Evolutionary conservation across 305 asterid species (phyloP), one percentile per base, ranked within the genome.

Genomic region (Fraxinus velutina): DNA sequence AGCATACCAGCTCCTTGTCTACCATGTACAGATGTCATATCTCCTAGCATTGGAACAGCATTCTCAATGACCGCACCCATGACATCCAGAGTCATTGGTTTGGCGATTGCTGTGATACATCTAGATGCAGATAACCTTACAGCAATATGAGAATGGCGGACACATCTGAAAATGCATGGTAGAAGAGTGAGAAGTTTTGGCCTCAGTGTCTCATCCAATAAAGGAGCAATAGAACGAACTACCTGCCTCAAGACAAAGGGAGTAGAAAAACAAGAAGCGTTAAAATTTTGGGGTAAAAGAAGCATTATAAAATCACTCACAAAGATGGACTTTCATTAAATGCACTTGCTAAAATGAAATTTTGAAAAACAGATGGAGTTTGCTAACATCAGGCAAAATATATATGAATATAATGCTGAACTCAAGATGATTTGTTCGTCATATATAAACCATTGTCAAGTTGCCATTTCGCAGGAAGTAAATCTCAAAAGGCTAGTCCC

Each of bases 1-100:
- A 96, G 98, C 98, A 96, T 96, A 83, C 98, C 98, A 86, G 98
- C 97, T 79, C 99, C 99, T 90, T 96, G 99, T 88, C 98, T 94
- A 75, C 98, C 93, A 89, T 91, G 97, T 79, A 94, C 93, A 75
- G 97, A 96, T 75, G 91, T 76, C 91, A 89, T 85, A 78, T 96
- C 98, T 81, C 99, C 95, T 84, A 96, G 83, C 99, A 96, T 93
- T 52, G 98, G 98, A 79, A 96, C 90, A 79, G 91, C 98, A 86
- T 90, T 93, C 88, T 91, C 98, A 83, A 94, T 90, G 78, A 96
- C 90, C 34, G 91, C 81, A 62, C 92, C 94, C 99, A 96, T 96
- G 79, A 96, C 97, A 88, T 94, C 95, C 89, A 89, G 77, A 36
- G 97, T 81, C 99, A 96, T 94, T 78, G 98, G 93, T 88, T 90